Base-by-base conservation (phyloP, 176 grass and related monocot genomes). In the Juncus inflexus region DNA sequence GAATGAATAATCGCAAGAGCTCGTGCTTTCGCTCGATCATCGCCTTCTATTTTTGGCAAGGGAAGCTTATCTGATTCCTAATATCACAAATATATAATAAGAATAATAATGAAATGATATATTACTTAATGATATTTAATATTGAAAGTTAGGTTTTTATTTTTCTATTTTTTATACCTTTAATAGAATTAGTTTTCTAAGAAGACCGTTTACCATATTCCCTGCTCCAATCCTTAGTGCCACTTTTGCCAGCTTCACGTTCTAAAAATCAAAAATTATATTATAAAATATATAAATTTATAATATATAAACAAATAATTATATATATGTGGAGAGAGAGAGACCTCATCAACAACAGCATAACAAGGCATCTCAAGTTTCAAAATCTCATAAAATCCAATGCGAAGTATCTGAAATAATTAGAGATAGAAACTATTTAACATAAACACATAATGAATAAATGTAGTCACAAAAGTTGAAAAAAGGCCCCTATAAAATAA, bases 181-280 rank as follows among this genome's bases (percentile, higher is more conserved):
- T 15, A 96, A 63, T 42, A 49, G 52, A 63, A 90, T 43, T 78
- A 96, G 87, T 79, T 91, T 96, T 45, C 84, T 84, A 45, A 91
- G 70, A 83, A 96, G 83, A 47, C 78, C 91, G 83, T 88, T 96
- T 51, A 91, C 91, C 84, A 96, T 76, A 63, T 96, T 96, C 66
- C 87, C 91, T 60, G 91, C 91, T 58, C 87, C 91, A 61, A 78
- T 81, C 65, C 91, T 96, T 81, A 96, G 65, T 87, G 81, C 84
- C 76, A 86, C 74, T 86, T 91, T 91, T 35, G 91, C 84, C 59
- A 96, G 84, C 60, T 79, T 83, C 75, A 96, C 91, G 76, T 90
- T 96, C 91, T 96, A 73, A 78, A 87, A 78, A 57, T 75, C 43
- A 35, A 62, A 40, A 65, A 72, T 2, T 15, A 42, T 8, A 66